Percentiles rank a stretch among this genome's conserved stretches.
Evolutionary conservation across 768 basidiomycete genomes (phyloP).

Genomic region (Guyanaporus albipodus): DNA sequence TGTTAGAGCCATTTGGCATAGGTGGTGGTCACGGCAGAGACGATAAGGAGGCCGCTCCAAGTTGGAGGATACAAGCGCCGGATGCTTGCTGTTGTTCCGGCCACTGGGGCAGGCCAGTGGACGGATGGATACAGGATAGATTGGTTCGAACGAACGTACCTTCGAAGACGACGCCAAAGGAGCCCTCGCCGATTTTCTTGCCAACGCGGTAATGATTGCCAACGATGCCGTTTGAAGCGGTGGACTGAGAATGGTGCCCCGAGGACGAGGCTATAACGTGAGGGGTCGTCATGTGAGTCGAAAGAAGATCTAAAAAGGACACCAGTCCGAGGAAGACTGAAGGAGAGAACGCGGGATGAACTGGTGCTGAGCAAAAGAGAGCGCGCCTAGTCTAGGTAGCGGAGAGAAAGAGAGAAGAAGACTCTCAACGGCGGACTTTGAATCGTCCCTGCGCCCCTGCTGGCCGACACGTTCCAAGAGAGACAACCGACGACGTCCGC

Average conservation of each 20-base stretch:
- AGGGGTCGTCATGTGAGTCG: slow-evolving; percentile 62
- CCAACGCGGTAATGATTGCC: slow-evolving; percentile 85
- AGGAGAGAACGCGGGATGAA: slow-evolving; percentile 22
- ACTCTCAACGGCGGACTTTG: slow-evolving; percentile 31
- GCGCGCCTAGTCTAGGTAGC: slow-evolving; percentile 17
- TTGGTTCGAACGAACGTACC: slow-evolving; percentile 45
- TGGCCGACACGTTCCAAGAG: slow-evolving; percentile 33
- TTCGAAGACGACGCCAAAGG: slow-evolving; percentile 98
- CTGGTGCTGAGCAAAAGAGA: slow-evolving; percentile 23
- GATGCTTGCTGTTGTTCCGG: slow-evolving; percentile 2
- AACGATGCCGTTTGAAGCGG: slow-evolving; percentile 67
- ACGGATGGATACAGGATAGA: not conserved
- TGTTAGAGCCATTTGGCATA: slow-evolving; percentile 4
- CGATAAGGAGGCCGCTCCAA: slow-evolving; percentile 3
- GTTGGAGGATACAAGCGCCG: slow-evolving; percentile 13
- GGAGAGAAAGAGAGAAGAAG: slow-evolving; percentile 28
- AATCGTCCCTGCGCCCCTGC: slow-evolving; percentile 19
- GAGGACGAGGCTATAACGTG: slow-evolving; percentile 83
- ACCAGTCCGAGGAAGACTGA: slow-evolving; percentile 28
- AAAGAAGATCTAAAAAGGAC: slow-evolving; percentile 11
- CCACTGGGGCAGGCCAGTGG: not conserved
- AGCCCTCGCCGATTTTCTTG: slow-evolving; percentile 98
- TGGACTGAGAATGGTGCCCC: slow-evolving; percentile 59
- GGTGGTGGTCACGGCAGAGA: slow-evolving; percentile 5
- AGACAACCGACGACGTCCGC: not conserved